Conservation (phyloP, 345 rosid species). For the Salix purpurea region DNA sequence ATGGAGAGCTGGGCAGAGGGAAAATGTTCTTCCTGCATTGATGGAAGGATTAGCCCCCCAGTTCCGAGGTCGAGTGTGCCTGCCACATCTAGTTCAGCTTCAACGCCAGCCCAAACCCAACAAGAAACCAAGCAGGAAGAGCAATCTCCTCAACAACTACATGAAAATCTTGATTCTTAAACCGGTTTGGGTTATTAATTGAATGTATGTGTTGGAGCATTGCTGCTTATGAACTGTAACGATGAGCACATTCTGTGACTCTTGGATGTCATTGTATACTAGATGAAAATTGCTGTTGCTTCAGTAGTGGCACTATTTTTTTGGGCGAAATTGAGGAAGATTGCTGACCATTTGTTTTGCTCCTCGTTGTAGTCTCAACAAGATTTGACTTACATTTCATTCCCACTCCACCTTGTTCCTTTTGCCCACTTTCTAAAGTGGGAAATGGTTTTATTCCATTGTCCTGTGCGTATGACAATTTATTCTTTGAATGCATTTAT, state of each 20-base stretch:
- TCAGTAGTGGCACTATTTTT: too few species aligned
- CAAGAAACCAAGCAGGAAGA: slow-evolving; percentile 31
- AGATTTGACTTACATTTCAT: too few species aligned
- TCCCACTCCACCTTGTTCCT: too few species aligned
- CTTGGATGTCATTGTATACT: neutral
- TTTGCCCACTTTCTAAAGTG: too few species aligned
- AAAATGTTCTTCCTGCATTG: slow-evolving; percentile 67
- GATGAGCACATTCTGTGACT: neutral
- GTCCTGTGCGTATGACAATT: too few species aligned
- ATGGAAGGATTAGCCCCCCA: slow-evolving; percentile 48
- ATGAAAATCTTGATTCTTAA: slow-evolving; percentile 16
- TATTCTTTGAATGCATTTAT: too few species aligned
- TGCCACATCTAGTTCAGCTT: slow-evolving; percentile 13
- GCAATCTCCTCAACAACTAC: slow-evolving; percentile 23
- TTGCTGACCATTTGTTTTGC: too few species aligned
- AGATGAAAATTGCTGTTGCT: too few species aligned
- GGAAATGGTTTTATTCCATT: too few species aligned
- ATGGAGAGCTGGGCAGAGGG: slow-evolving; percentile 71
- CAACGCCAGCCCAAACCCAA: slow-evolving; percentile 21
- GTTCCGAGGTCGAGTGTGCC: slow-evolving; percentile 14
- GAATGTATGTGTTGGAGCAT: neutral
- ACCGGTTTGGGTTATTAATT: neutral
- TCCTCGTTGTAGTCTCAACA: too few species aligned
- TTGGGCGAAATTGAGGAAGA: too few species aligned
- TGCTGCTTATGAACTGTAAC: neutral